Evolutionary conservation across 257 asterid genomes (phyloP), one percentile per base, ranked within the genome.

Genomic region (Capsicum pubescens): DNA sequence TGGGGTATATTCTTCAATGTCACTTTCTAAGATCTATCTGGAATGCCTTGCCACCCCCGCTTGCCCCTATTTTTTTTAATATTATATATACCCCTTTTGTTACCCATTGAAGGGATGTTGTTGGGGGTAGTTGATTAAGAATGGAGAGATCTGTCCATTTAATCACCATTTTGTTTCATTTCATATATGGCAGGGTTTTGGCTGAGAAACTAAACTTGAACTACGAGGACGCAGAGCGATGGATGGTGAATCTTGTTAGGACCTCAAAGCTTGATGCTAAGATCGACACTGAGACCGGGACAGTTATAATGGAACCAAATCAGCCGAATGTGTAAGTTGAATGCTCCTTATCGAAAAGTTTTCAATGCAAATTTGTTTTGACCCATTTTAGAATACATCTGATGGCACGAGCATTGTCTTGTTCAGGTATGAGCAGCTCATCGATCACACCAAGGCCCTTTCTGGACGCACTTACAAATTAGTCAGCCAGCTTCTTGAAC

Each of bases 191-290:
- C 95, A 97, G 99, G 8, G 98, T 95, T 58, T 95, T 97, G 1
- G 95, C 98, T n/a, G 98, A 95, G 92, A 97, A 97, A 80, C 92
- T 97, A 87, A 97, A 97, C 89, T 79, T 97, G 90, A 93, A 87
- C 70, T 89, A 90, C 32, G 99, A 97, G 87, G 99, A 97, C 85
- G 97, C 98, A 2, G 98, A 95, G 89, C 91, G 96, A 83, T 97
- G 99, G 99, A 91, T 97, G 35, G 93, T 93, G 85, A 93, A 93
- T 88, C 99, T 97, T 59, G 91, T 97, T 32, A 90, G 95, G 95
- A 93, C 98, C 87, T 97, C 98, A 3, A 97, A 97, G 90, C 97
- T 95, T 48, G 99, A 95, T 66, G 98, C 98, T 3, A 95, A 97
- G 91, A 93, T 97, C 1, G 97, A 97, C 86, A 88, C 98, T 0